A percentile compares a stretch with the other conserved stretches of the same genome.
These are phyloP conservation scores for Starmerella roubikii DNA, from an alignment of 805 yeast genomes.

Conservation along the genomic window DNA sequence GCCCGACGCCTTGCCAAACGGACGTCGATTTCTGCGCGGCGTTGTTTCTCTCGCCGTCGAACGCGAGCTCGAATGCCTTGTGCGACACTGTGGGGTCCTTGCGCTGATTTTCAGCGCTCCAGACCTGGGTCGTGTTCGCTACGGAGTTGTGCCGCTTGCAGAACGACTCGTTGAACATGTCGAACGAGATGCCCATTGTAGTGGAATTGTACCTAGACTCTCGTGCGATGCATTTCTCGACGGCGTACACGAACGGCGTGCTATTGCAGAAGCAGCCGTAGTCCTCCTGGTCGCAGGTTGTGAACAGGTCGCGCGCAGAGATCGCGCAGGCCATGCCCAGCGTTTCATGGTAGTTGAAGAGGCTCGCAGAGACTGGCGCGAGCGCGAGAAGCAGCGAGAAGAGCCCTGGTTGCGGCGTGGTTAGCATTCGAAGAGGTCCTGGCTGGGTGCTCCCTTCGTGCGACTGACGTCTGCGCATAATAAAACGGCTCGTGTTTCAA, in stretches of 20 bases:
- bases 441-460: no score
- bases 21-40: conserved; percentile 22
- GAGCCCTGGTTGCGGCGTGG: not conserved
- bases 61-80: conserved; percentile 13
- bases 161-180: conserved; percentile 19
- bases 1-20: conserved; percentile 24
- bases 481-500: no score
- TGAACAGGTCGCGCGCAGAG: conserved; percentile 16
- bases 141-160: conserved; percentile 19
- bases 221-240: conserved; percentile 23
- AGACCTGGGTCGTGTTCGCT: conserved; percentile 11
- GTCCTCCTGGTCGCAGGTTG: conserved; percentile 18
- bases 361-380: not conserved
- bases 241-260: conserved; percentile 23
- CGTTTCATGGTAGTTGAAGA: conserved; percentile 14
- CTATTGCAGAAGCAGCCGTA: conserved; percentile 24
- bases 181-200: conserved; percentile 24
- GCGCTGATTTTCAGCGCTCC: conserved; percentile 5
- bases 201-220: conserved; percentile 18
- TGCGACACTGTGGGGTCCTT: conserved; percentile 8
- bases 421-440: not conserved
- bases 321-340: conserved; percentile 19
- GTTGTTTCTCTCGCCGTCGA: conserved; percentile 16
- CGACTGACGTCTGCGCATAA: no score
- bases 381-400: not conserved